A percentile compares a stretch with the other conserved stretches of the same genome.
phyloP scores from a whole-genome alignment of 768 basidiomycete genomes.

The Rhizopogon salebrosus region DNA sequence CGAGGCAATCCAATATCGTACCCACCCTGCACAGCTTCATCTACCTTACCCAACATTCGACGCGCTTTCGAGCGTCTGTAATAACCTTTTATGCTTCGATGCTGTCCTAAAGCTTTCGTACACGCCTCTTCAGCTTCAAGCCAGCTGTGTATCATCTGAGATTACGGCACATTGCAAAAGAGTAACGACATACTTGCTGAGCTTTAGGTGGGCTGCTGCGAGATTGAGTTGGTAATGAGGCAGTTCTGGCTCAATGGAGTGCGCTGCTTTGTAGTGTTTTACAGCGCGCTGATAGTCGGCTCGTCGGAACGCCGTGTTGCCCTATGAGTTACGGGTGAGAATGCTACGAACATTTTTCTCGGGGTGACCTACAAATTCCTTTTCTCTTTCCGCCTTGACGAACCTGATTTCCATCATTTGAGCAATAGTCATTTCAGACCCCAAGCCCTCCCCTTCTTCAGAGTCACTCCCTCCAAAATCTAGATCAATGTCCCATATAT shows the following conservation, averaged over 20 bases:
- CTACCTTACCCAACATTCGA: slow-evolving; percentile 48
- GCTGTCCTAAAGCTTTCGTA: slow-evolving; percentile 57
- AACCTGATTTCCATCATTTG: slow-evolving; percentile 76
- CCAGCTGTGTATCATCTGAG: slow-evolving; percentile 42
- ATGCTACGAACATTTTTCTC: background rate
- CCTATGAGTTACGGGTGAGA: slow-evolving; percentile 35
- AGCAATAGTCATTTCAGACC: slow-evolving; percentile 55
- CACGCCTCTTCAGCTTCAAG: slow-evolving; percentile 70
- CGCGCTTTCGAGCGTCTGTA: slow-evolving; percentile 67
- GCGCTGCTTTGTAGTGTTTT: slow-evolving; percentile 52
- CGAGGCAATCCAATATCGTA: background rate
- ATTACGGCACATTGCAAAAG: slow-evolving; percentile 6
- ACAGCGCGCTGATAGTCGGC: slow-evolving; percentile 55
- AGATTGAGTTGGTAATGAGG: slow-evolving; percentile 75
- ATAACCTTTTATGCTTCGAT: slow-evolving; percentile 63
- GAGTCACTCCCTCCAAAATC: slow-evolving; percentile 57
- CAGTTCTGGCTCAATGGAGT: slow-evolving; percentile 63
- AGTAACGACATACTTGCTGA: slow-evolving; percentile 49
- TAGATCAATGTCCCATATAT: slow-evolving; percentile 68
- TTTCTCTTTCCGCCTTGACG: slow-evolving; percentile 64
- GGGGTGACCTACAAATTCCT: slow-evolving; percentile 49
- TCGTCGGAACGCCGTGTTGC: slow-evolving; percentile 62
- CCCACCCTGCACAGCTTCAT: slow-evolving; percentile 59
- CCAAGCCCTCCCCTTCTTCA: slow-evolving; percentile 42
- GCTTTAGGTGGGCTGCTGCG: slow-evolving; percentile 68